These are phyloP conservation scores for Trypanosomatidae sp. DNA, from an alignment of 208 protist species.

Conservation along the genomic window DNA sequence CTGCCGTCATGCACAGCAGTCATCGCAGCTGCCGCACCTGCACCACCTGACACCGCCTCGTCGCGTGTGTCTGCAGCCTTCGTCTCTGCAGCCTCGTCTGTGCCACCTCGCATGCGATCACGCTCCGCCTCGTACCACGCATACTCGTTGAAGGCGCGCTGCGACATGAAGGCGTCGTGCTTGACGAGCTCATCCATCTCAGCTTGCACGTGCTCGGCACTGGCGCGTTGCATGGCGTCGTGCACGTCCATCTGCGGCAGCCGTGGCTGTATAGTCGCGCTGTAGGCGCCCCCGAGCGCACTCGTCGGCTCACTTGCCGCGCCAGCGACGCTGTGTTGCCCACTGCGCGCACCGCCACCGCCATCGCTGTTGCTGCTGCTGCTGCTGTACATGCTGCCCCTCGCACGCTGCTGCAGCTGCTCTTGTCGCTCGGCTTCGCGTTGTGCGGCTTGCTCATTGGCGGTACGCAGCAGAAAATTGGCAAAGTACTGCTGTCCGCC, in stretches of 20 bases:
- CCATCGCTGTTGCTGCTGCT: slow-evolving; percentile 3
- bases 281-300: too few species aligned
- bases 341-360: slow-evolving; percentile 1
- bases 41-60: too few species aligned
- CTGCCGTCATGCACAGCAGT: too few species aligned
- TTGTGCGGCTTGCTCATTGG: slow-evolving; percentile 22
- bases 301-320: not conserved
- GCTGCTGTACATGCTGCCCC: slow-evolving; percentile 8
- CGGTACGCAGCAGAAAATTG: slow-evolving; percentile 56
- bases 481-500: slow-evolving; percentile 80
- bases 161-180: slow-evolving; percentile 35
- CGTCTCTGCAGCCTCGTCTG: too few species aligned
- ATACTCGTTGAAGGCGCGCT: slow-evolving; percentile 72
- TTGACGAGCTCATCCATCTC: slow-evolving; percentile 45
- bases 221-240: slow-evolving; percentile 19
- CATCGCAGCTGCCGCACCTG: too few species aligned
- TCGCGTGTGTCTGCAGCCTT: too few species aligned
- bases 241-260: slow-evolving; percentile 59
- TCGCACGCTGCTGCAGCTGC: not conserved
- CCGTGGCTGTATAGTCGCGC: too few species aligned
- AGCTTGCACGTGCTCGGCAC: slow-evolving; percentile 16
- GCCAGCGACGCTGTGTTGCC: not conserved
- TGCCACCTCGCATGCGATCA: slow-evolving; percentile 6
- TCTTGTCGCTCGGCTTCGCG: not conserved
- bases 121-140: slow-evolving; percentile 63